A percentile compares a stretch with the other conserved stretches of the same genome.
These are phyloP conservation scores for Candolleomyces aberdarensis DNA, from an alignment of 768 basidiomycete genomes.

Conservation along the genomic window DNA sequence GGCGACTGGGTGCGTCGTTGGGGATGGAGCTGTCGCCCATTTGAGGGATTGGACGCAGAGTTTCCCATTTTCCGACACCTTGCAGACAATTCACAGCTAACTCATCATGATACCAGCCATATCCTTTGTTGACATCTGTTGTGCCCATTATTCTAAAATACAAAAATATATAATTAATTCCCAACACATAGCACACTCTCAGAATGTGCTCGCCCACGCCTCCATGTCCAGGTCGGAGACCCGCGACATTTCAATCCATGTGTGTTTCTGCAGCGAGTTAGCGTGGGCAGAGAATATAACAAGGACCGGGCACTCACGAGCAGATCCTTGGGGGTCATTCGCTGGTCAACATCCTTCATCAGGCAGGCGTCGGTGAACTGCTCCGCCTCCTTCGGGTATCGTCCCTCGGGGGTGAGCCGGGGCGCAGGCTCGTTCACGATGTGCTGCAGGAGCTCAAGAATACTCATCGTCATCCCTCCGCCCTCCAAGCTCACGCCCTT, in stretches of 20 bases:
- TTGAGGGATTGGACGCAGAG: constrained; percentile 14
- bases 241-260: constrained; percentile 69
- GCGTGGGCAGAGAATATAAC: background rate
- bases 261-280: constrained; percentile 50
- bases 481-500: constrained; percentile 93
- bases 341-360: constrained; percentile 80
- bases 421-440: constrained; percentile 99
- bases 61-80: constrained; percentile 16
- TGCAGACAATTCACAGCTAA: background rate
- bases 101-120: background rate
- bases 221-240: constrained; percentile 66
- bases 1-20: constrained; percentile 26
- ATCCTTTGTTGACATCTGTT: background rate
- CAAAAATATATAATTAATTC: background rate
- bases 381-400: constrained; percentile 69
- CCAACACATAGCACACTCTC: background rate
- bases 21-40: constrained; percentile 1
- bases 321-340: constrained; percentile 87
- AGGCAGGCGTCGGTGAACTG: constrained; percentile 88
- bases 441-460: constrained; percentile 93
- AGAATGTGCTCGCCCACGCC: constrained; percentile 79
- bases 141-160: background rate
- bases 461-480: constrained; percentile 96
- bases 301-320: constrained; percentile 46
- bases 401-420: constrained; percentile 69